These are phyloP conservation scores for Diplodia mutila DNA, from an alignment of 2,329 filamentous ascomycete genomes.

Conservation along the genomic window DNA sequence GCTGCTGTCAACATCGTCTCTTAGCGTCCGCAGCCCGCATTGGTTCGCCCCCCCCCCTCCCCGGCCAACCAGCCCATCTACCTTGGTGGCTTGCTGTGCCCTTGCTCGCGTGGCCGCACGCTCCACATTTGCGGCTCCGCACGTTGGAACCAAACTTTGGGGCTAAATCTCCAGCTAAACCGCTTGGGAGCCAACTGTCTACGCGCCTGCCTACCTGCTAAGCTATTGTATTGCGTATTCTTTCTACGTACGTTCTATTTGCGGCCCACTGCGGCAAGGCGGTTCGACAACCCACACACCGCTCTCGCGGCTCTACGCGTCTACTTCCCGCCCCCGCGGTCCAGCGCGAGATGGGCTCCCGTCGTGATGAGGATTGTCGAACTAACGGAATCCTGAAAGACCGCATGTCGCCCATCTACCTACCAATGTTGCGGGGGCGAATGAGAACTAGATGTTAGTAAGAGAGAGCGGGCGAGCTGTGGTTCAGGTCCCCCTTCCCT, in stretches of 20 bases:
- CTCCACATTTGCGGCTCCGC: conserved; percentile 21
- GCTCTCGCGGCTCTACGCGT: not conserved
- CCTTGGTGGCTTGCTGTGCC: no score
- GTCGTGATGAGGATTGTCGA: not conserved
- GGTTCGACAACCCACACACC: not conserved
- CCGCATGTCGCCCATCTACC: not conserved
- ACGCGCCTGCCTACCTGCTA: no score
- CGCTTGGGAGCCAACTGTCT: no score
- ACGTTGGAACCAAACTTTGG: not conserved
- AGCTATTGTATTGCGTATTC: not conserved
- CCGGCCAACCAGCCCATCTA: no score
- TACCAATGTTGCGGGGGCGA: not conserved
- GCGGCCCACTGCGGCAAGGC: no score
- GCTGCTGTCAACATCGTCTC: not conserved
- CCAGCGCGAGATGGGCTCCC: not conserved
- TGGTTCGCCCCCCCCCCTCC: no score
- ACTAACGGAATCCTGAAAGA: not conserved
- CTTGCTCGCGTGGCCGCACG: conserved; percentile 12
- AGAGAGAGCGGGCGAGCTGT: not conserved
- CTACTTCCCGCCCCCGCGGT: not conserved
- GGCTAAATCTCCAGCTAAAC: not conserved
- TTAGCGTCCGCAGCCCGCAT: not conserved
- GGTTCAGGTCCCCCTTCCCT: not conserved
- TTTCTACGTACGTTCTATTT: not conserved
- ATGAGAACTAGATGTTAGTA: no score